Percentiles rank a stretch among this genome's conserved stretches.
These are phyloP conservation scores for Exophiala viscosa DNA, from an alignment of 2,329 filamentous ascomycete genomes.

Conservation along the genomic window DNA sequence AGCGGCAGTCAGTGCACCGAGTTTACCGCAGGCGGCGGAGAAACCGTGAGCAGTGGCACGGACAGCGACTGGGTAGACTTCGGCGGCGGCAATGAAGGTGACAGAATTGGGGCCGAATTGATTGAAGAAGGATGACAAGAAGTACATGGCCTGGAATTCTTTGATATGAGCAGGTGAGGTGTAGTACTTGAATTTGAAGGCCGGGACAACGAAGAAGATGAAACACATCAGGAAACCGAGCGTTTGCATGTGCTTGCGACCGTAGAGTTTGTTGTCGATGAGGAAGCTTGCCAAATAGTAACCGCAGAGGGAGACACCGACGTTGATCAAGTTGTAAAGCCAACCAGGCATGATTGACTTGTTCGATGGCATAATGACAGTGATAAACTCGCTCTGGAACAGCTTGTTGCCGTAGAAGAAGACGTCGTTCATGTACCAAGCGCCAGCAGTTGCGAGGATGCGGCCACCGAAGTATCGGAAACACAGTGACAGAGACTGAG, in stretches of 20 bases:
- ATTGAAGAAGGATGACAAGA: slow-evolving; percentile 97
- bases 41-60: slow-evolving; percentile 95
- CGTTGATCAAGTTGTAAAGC: slow-evolving; percentile 91
- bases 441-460: slow-evolving; percentile 77
- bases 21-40: slow-evolving; percentile 85
- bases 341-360: slow-evolving; percentile 77
- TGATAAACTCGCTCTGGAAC: slow-evolving; percentile 88
- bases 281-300: slow-evolving; percentile 85
- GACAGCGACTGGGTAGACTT: slow-evolving; percentile 90
- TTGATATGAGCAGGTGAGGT: slow-evolving; percentile 67
- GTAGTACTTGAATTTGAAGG: slow-evolving; percentile 84
- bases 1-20: slow-evolving; percentile 81
- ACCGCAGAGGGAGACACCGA: slow-evolving; percentile 76
- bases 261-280: slow-evolving; percentile 95
- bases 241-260: slow-evolving; percentile 94
- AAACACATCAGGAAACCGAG: slow-evolving; percentile 91
- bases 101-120: slow-evolving; percentile 96
- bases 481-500: slow-evolving; percentile 74
- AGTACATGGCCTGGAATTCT: slow-evolving; percentile 95
- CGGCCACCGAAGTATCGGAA: slow-evolving; percentile 81
- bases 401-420: slow-evolving; percentile 99
- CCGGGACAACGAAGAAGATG: slow-evolving; percentile 87
- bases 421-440: slow-evolving; percentile 95
- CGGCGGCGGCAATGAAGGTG: slow-evolving; percentile 91
- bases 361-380: slow-evolving; percentile 66